These are phyloP conservation scores for Cyamopsis tetragonoloba DNA, from an alignment of 306 rosid genomes.

Conservation along the genomic window DNA sequence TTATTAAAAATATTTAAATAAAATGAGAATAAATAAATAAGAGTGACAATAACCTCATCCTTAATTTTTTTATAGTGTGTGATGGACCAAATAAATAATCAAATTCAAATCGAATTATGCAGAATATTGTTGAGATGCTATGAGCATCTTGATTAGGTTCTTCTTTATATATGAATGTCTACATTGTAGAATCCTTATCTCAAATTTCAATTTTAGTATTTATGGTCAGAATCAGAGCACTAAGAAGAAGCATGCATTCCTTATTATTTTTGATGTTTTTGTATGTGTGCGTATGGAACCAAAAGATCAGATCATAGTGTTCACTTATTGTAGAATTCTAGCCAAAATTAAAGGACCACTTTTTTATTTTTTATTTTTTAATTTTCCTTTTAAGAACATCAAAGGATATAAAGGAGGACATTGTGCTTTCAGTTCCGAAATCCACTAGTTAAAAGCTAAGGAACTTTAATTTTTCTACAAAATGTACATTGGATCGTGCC, in stretches of 20 bases:
- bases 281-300: not conserved
- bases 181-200: conserved; percentile 18
- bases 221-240: conserved; percentile 23
- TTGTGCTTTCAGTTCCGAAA: conserved; percentile 19
- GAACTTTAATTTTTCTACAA: not conserved
- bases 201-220: not conserved
- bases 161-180: not conserved
- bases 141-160: not conserved
- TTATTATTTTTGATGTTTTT: conserved; percentile 9
- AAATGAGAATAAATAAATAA: too few species aligned
- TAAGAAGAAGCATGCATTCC: conserved; percentile 21
- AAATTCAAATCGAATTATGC: conserved; percentile 3
- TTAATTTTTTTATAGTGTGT: too few species aligned
- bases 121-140: not conserved
- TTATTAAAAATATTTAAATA: too few species aligned
- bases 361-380: conserved; percentile 13
- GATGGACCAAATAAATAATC: not conserved
- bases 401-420: conserved; percentile 24
- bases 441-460: conserved; percentile 28
- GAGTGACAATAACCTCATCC: too few species aligned
- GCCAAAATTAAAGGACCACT: conserved; percentile 32
- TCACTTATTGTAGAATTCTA: conserved; percentile 15
- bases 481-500: conserved; percentile 18
- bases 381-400: conserved; percentile 16
- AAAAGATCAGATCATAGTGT: not conserved